Evolutionary conservation across 192 early-diverging fungal genomes (phyloP), one percentile per base, ranked within the genome.

Genomic region (Dimargaris xerosporica): DNA sequence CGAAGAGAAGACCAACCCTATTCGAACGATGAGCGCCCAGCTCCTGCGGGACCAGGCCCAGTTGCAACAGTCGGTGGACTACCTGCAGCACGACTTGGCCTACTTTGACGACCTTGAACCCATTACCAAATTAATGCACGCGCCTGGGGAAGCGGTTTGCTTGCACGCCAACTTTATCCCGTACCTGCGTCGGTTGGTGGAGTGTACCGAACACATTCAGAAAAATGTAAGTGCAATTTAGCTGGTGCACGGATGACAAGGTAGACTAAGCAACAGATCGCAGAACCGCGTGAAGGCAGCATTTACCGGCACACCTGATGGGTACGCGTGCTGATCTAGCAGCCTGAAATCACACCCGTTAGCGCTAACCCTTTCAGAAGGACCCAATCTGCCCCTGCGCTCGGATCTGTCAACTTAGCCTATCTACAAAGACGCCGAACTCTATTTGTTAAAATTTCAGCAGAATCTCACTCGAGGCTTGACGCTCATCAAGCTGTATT

Each of bases 381-480:
- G n/a, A n/a, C n/a, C n/a, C n/a, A n/a, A n/a, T n/a, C n/a, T n/a
- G n/a, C n/a, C n/a, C n/a, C n/a, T n/a, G n/a, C n/a, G n/a, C n/a
- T n/a, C n/a, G n/a, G n/a, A n/a, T n/a, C n/a, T n/a, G n/a, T n/a
- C n/a, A n/a, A n/a, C 47, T 23, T 73, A 83, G 83, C 68, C 81
- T 30, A 75, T 71, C 17, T 94, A 88, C 68, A 77, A 79, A 28
- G 96, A 99, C 72, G 83, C 91, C 9, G 92, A 94, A 61, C 80
- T 97, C 46, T 97, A 95, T 66, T 75, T 87, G 39, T 90, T 94
- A 88, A 79, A 92, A 23, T 96, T 93, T 68, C 75, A 88, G 21
- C 93, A 97, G 66, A 95, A 93, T 70, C 86, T 94, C 75, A 92
- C 91, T n/a, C 83, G 89, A 29, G 90, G 86, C 7, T 83, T 99